Evolutionary conservation across 1,284 basidiomycete genomes (phyloP), one percentile per base, ranked within the genome.

Genomic region (Anthracocystis setariae): DNA sequence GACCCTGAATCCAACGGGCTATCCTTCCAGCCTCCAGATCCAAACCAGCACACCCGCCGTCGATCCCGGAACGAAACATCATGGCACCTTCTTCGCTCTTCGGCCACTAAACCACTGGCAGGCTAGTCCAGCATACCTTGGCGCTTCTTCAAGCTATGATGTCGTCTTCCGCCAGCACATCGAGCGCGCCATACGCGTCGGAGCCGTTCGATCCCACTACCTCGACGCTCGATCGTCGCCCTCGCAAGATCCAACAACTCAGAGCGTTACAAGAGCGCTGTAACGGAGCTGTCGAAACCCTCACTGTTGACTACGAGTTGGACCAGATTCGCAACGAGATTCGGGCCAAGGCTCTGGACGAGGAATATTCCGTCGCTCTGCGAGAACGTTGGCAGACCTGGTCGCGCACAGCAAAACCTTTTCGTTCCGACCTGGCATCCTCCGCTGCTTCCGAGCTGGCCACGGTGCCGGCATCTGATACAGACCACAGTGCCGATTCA

Each of bases 361-460:
- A 63, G 17, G 53, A 72, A 4, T 72, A 67, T 33, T 72, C 69
- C 2, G 57, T 60, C 17, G 69, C 69, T 0, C 44, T 72, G 3
- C 29, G 64, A 20, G 69, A 72, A 21, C 55, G 69, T 27, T 72
- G 69, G 69, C 69, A 72, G 56, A 63, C 40, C 5, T 72, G 69
- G 69, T 67, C 69, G 23, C 58, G 69, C 12, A 51, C 49, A 8
- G 49, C 69, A 1, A 63, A 59, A 15, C 58, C 69, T 2, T 57
- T 61, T n/a, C 62, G 63, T 33, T 35, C 57, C 21, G 62, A 62
- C 5, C 23, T 66, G 12, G 62, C 62, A 25, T 61, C 68, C 9
- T 52, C 57, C 5, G 68, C 67, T 33, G 56, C 56, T 20, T 47
- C 51, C 39, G 56, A 64, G 39, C 20, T 57, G n/a, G 45, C 39